These are phyloP conservation scores for Sugiyamaella mastotermitis DNA, from an alignment of 805 yeast genomes.

Conservation along the genomic window DNA sequence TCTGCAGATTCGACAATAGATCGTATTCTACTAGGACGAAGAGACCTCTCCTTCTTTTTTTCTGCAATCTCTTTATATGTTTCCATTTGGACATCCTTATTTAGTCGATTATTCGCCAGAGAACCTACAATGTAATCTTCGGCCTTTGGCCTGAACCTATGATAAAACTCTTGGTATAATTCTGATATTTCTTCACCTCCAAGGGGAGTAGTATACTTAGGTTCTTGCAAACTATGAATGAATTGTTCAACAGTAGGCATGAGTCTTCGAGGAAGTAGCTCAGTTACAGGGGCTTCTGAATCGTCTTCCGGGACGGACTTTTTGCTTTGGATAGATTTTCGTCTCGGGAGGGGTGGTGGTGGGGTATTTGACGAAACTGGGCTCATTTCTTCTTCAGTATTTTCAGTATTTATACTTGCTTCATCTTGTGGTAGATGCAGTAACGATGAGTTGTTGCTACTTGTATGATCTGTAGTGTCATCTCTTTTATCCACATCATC, in stretches of 20 bases:
- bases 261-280: background rate
- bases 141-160: constrained; percentile 25
- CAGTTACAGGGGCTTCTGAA: too few species aligned
- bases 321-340: too few species aligned
- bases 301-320: too few species aligned
- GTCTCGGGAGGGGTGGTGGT: constrained; percentile 1
- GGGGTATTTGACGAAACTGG: too few species aligned
- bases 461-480: too few species aligned
- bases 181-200: constrained; percentile 33
- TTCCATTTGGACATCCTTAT: constrained; percentile 29
- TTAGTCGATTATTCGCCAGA: constrained; percentile 21
- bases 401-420: too few species aligned
- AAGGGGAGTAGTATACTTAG: constrained; percentile 32
- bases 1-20: constrained; percentile 31
- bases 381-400: too few species aligned
- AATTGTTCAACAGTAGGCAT: constrained; percentile 20
- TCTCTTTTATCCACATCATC: too few species aligned
- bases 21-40: constrained; percentile 22
- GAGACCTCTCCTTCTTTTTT: constrained; percentile 25
- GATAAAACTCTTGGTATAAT: constrained; percentile 37
- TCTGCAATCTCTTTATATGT: constrained; percentile 30
- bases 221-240: constrained; percentile 31
- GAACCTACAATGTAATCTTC: constrained; percentile 20
- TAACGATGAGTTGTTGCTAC: too few species aligned
- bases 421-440: too few species aligned